These are phyloP conservation scores for Carex sylvatica DNA, from an alignment of 202 grass and related monocot species.

Conservation along the genomic window DNA sequence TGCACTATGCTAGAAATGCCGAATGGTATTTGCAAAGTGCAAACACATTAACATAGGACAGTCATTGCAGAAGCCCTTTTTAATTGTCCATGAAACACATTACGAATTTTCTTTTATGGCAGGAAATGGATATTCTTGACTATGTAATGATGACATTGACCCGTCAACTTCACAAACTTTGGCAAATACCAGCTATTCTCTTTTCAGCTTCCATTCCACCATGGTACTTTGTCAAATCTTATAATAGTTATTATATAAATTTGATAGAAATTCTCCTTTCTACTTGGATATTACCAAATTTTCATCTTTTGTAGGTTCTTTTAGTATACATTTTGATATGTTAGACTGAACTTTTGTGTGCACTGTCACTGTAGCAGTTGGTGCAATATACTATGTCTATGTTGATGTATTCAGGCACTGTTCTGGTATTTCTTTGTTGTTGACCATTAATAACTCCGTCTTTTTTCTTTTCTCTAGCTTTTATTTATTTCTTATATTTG, in stretches of 20 bases:
- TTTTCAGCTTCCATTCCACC: slow-evolving; percentile 44
- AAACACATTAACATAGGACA: neutral
- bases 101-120: slow-evolving; percentile 30
- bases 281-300: neutral
- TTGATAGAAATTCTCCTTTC: neutral
- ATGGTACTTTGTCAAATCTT: slow-evolving; percentile 34
- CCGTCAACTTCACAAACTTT: slow-evolving; percentile 57
- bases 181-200: slow-evolving; percentile 68
- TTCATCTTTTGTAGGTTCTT: neutral
- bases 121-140: slow-evolving; percentile 78
- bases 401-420: neutral
- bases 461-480: neutral
- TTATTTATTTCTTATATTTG: neutral
- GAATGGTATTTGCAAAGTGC: neutral
- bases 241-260: neutral
- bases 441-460: neutral
- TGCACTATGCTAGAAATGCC: neutral
- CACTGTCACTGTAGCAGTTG: neutral
- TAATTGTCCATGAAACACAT: neutral
- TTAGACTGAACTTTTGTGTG: neutral
- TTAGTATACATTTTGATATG: neutral
- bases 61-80: neutral
- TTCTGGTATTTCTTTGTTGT: neutral
- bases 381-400: neutral
- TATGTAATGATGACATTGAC: slow-evolving; percentile 44